These are phyloP conservation scores for Mucor circinelloides DNA, from an alignment of 371 early-diverging fungal genomes.

Conservation along the genomic window DNA sequence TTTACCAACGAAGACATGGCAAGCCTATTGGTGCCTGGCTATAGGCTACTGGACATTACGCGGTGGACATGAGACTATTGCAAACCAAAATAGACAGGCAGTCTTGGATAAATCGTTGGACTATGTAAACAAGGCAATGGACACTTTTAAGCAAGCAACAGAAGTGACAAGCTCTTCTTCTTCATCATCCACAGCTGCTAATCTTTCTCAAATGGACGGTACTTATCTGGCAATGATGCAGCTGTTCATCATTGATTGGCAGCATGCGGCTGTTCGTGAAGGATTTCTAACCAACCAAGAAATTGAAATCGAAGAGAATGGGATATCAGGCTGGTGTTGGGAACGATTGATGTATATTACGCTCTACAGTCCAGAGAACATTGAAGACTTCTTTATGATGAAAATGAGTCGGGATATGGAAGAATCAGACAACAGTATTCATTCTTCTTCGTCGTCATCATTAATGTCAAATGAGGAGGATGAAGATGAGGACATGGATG, in stretches of 20 bases:
- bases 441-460: not conserved
- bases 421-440: not conserved
- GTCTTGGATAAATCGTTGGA: not conserved
- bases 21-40: slow-evolving; percentile 30
- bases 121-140: not conserved
- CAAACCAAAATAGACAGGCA: not conserved
- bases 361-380: not conserved
- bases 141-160: not conserved
- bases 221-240: slow-evolving; percentile 2
- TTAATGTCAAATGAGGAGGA: not conserved
- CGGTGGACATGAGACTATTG: slow-evolving; percentile 1
- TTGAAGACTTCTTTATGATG: not conserved
- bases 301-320: not conserved
- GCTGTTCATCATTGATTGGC: not conserved
- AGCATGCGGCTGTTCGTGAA: not conserved
- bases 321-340: not conserved
- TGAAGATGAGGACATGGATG: not conserved
- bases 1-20: slow-evolving; percentile 14
- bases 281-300: not conserved
- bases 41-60: slow-evolving; percentile 28
- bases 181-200: not conserved
- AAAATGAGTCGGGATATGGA: not conserved
- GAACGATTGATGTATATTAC: slow-evolving; percentile 7
- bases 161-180: not conserved
- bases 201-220: not conserved